These are phyloP conservation scores for Tricholoma terreum DNA, from an alignment of 768 basidiomycete species.

Conservation along the genomic window DNA sequence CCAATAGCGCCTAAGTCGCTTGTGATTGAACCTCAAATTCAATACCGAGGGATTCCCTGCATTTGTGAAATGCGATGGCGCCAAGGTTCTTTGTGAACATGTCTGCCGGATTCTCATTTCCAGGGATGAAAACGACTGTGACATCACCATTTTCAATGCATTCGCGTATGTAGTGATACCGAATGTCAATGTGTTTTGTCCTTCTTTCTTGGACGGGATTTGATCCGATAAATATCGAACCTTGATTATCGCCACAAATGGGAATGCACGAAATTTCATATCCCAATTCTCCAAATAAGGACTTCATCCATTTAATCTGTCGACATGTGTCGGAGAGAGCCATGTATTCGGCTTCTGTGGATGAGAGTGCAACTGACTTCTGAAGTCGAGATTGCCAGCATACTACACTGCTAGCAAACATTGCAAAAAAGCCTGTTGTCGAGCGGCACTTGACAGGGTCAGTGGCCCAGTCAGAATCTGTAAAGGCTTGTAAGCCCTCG, in stretches of 20 bases:
- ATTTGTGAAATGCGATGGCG: too few species aligned
- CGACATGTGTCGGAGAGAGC: constrained; percentile 21
- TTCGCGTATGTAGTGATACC: constrained; percentile 9
- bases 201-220: constrained; percentile 6
- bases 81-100: constrained; percentile 9
- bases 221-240: constrained; percentile 4
- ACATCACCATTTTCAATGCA: constrained; percentile 6
- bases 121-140: background rate
- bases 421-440: constrained; percentile 30
- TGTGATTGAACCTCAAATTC: background rate
- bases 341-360: constrained; percentile 37
- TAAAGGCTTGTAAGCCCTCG: constrained; percentile 2
- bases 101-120: constrained; percentile 7
- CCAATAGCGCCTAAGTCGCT: too few species aligned
- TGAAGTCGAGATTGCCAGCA: constrained; percentile 35
- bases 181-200: constrained; percentile 11
- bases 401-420: constrained; percentile 27
- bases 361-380: constrained; percentile 31
- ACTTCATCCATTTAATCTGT: constrained; percentile 27
- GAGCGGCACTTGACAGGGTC: constrained; percentile 23
- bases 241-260: constrained; percentile 24
- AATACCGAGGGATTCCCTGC: too few species aligned
- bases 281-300: constrained; percentile 22
- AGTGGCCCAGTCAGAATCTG: constrained; percentile 21
- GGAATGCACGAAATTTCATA: constrained; percentile 3